Percentiles rank a stretch among this genome's conserved stretches.
These are phyloP conservation scores for Solanum hybrid DNA, from an alignment of 305 asterid species.

Conservation along the genomic window DNA sequence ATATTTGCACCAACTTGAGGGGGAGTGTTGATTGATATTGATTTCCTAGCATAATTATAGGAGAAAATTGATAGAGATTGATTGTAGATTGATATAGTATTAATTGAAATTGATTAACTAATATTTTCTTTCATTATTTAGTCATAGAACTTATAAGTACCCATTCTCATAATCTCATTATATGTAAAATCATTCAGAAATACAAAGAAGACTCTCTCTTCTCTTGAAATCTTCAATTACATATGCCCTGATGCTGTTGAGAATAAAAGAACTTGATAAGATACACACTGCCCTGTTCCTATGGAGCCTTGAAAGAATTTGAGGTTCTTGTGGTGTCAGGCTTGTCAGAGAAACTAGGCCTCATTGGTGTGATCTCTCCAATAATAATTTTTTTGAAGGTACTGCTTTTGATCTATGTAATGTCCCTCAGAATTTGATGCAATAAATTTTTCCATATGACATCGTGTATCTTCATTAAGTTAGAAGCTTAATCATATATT, in stretches of 20 bases:
- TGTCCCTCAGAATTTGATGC: not conserved
- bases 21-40: not conserved
- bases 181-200: not conserved
- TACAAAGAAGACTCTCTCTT: not conserved
- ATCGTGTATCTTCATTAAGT: not conserved
- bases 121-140: not conserved
- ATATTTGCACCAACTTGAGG: not conserved
- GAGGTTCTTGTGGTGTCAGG: not conserved
- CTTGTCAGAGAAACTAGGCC: not conserved
- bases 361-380: not conserved
- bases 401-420: not conserved
- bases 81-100: not conserved
- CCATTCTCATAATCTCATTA: not conserved
- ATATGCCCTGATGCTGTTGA: not conserved
- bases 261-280: not conserved
- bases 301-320: not conserved
- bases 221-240: not conserved
- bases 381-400: not conserved
- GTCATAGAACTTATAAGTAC: not conserved
- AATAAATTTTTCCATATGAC: not conserved
- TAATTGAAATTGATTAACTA: not conserved
- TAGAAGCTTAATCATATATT: not conserved
- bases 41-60: not conserved
- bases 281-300: not conserved
- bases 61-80: not conserved